Percentiles rank a stretch among this genome's conserved stretches.
phyloP scores from a whole-genome alignment of 2,329 filamentous ascomycete species.

The Cladophialophora exuberans region DNA sequence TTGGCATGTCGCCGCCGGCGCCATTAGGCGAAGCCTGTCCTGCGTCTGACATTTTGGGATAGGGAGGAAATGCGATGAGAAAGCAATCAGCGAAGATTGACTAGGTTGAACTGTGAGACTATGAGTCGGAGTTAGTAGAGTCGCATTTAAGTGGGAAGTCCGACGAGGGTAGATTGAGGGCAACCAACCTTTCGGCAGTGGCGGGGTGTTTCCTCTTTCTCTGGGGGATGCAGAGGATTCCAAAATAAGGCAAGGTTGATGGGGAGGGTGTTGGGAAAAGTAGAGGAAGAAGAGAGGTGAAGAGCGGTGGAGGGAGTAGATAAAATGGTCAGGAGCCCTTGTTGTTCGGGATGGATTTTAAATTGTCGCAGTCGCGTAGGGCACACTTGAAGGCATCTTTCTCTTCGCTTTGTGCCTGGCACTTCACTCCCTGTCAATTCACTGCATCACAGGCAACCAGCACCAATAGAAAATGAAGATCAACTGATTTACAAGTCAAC shows the following conservation, averaged over 20 bases:
- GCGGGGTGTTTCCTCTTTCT: too few relatives aligned
- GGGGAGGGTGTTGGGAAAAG: neutral
- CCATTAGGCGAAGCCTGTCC: constrained; percentile 33
- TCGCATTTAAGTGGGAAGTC: neutral
- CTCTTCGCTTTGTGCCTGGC: neutral
- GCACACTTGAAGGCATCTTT: too few relatives aligned
- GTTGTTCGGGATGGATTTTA: constrained; percentile 3
- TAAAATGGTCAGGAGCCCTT: neutral
- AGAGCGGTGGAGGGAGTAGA: neutral
- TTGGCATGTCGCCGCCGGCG: constrained; percentile 19
- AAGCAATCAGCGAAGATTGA: neutral
- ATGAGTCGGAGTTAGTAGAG: constrained; percentile 10
- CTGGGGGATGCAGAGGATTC: too few relatives aligned
- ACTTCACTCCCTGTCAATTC: neutral
- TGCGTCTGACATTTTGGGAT: constrained; percentile 31
- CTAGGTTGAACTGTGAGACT: neutral
- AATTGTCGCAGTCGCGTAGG: constrained; percentile 3
- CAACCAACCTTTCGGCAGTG: neutral
- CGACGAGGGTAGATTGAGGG: neutral
- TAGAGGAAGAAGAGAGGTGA: neutral
- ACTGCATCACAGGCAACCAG: neutral
- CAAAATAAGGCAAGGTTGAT: too few relatives aligned
- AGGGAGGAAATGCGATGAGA: neutral
- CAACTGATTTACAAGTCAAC: neutral
- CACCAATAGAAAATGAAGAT: neutral